Evolutionary conservation across 139 green algal species (phyloP).

Genomic region (Coelastrella sp.): DNA sequence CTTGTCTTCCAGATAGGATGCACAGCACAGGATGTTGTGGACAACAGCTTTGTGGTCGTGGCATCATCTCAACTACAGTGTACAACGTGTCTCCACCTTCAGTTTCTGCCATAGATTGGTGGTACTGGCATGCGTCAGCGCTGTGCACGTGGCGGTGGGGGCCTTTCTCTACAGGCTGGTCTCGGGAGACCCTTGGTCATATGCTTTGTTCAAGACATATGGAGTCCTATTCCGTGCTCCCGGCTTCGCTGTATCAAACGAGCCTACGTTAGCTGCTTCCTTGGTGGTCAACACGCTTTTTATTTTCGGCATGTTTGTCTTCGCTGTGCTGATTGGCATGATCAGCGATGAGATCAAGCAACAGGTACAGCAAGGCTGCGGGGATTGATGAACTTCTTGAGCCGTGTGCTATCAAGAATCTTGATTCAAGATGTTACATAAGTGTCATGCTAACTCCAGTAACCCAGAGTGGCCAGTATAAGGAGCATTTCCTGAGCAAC

Average conservation of each 20-base stretch:
- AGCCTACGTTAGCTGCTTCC: not conserved
- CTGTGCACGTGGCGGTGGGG: not conserved
- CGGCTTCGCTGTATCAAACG: conserved; percentile 26
- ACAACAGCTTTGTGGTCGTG: not conserved
- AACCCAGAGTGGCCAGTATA: too few species aligned
- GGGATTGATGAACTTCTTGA: not conserved
- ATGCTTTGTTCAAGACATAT: conserved; percentile 31
- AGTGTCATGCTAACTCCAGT: too few species aligned
- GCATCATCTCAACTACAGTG: not conserved
- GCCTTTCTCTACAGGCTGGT: conserved; percentile 2
- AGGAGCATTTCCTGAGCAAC: too few species aligned
- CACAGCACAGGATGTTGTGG: not conserved
- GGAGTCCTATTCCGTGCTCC: conserved; percentile 40
- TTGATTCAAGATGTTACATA: too few species aligned
- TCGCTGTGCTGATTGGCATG: conserved; percentile 40
- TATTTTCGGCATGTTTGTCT: conserved; percentile 49
- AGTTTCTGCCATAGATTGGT: conserved; percentile 4
- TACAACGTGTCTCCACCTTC: not conserved
- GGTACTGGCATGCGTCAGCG: not conserved
- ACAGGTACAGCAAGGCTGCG: conserved; percentile 3
- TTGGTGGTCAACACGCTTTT: conserved; percentile 47
- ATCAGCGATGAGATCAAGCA: conserved; percentile 43
- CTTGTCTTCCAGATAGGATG: too few species aligned
- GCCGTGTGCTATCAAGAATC: too few species aligned
- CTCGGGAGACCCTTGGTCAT: not conserved